Percentiles rank a stretch among this genome's conserved stretches.
These are phyloP conservation scores for Phaeomoniella chlamydospora DNA, from an alignment of 2,329 filamentous ascomycete genomes.

Conservation along the genomic window DNA sequence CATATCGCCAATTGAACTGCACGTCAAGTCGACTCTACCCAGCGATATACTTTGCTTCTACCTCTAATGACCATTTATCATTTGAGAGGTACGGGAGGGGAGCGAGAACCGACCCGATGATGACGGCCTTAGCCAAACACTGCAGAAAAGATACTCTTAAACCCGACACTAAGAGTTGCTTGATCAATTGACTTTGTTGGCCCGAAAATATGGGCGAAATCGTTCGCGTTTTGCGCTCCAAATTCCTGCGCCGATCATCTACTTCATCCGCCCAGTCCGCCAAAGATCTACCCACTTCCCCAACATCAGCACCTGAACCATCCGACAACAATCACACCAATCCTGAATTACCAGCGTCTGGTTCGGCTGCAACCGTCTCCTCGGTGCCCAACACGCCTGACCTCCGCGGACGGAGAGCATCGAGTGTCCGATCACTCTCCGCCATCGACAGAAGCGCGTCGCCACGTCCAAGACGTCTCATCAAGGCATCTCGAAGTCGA, in stretches of 20 bases:
- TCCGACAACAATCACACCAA: neutral
- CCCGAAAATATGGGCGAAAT: neutral
- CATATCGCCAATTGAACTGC: no score
- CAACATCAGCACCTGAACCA: neutral
- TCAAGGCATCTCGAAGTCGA: neutral
- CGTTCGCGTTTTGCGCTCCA: constrained; percentile 1
- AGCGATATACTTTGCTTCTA: no score
- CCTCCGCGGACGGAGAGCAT: neutral
- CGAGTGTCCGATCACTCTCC: neutral
- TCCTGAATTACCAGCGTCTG: neutral
- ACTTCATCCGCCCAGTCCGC: constrained; percentile 1
- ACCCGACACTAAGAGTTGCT: no score
- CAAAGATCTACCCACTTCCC: neutral
- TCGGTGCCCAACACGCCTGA: constrained; percentile 1
- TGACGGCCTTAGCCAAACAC: no score
- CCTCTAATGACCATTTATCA: no score
- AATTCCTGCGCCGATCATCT: constrained; percentile 2
- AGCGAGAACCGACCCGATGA: no score
- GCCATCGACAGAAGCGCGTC: constrained; percentile 1
- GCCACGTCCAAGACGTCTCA: neutral
- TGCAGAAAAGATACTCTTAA: no score
- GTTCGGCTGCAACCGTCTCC: neutral
- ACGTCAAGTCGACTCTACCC: no score
- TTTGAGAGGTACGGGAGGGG: no score
- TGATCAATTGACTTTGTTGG: neutral